Evolutionary conservation across 202 grass and related monocot genomes (phyloP), one percentile per base, ranked within the genome.

Genomic region (Panicum hallii): DNA sequence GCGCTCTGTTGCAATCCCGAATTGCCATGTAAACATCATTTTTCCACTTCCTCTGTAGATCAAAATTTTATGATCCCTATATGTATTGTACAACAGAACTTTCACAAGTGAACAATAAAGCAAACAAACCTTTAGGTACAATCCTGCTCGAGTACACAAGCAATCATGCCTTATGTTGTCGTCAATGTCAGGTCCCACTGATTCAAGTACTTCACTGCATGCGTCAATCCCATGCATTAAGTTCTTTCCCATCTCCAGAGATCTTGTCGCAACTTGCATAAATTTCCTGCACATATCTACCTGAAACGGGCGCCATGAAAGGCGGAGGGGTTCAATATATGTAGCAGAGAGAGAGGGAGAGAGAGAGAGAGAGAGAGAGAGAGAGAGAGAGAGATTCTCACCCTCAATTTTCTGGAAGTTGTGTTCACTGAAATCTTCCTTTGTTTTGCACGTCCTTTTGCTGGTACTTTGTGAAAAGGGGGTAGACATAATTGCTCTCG

Each of bases 21-120:
- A 99, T 94, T 30, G 93, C 91, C 97, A 99, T 94, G 85, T 97
- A 91, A 73, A 89, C 93, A 88, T 97, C 97, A 88, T 99, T 92
- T 84, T 99, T 99, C 97, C 91, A 97, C 52, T 89, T 99, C 82
- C 93, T 90, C 93, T 97, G 88, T 67, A 91, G 22, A 92, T 67
- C 75, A 85, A 86, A 50, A 89, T 74, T 83, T 65, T 67, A 85
- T 83, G 22, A 90, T 71, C 53, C 32, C 5, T 54, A 79, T 7
- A 43, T 73, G 70, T 45, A 36, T 54, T 2, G 41, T 14, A 22
- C 55, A 84, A 77, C 34, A 85, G n/a, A 78, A 42, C 54, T 73
- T 74, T 20, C 23, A 66, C n/a, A 78, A 44, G 20, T 65, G 11
- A 82, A 75, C 74, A 23, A 79, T 60, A 67, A 76, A 87, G 61